Percentiles rank a stretch among this genome's conserved stretches.
phyloP scores from a whole-genome alignment of 352 stramenopile genomes.

The Phytophthora multivora region DNA sequence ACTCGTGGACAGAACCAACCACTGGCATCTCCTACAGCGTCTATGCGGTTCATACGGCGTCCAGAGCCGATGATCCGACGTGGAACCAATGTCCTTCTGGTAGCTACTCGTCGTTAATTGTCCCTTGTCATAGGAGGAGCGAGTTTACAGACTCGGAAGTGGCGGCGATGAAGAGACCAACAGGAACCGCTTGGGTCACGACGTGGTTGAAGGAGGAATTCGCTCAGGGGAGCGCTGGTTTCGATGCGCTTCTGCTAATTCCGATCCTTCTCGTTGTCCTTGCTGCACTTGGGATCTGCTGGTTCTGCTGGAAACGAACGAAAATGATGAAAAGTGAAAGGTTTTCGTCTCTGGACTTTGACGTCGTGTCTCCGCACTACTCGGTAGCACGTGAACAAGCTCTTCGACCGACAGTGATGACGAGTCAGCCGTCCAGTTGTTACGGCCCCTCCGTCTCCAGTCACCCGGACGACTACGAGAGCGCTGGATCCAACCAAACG shows the following conservation, averaged over 20 bases:
- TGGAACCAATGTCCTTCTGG: conserved; percentile 24
- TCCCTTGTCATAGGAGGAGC: conserved; percentile 24
- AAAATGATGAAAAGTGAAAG: neutral
- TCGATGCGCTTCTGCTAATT: conserved; percentile 25
- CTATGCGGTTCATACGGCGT: conserved; percentile 30
- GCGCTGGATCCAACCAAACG: conserved; percentile 24
- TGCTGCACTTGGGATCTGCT: neutral
- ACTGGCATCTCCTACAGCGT: conserved; percentile 19
- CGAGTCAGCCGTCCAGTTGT: conserved; percentile 1
- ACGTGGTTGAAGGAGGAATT: conserved; percentile 31
- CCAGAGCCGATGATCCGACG: conserved; percentile 16
- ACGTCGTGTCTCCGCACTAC: conserved; percentile 7
- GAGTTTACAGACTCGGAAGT: conserved; percentile 22
- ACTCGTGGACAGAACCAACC: conserved; percentile 29
- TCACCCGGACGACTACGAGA: conserved; percentile 12
- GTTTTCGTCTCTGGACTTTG: conserved; percentile 4
- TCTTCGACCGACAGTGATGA: neutral
- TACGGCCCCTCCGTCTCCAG: conserved; percentile 4
- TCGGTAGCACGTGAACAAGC: conserved; percentile 5
- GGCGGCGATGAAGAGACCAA: conserved; percentile 11
- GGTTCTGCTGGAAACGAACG: conserved; percentile 21
- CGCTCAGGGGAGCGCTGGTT: conserved; percentile 1
- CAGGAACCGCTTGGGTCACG: conserved; percentile 23
- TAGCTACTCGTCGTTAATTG: conserved; percentile 23
- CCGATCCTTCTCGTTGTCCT: conserved; percentile 15